phyloP scores from a whole-genome alignment of 2,329 filamentous ascomycete genomes.

The Cladophialophora immunda region DNA sequence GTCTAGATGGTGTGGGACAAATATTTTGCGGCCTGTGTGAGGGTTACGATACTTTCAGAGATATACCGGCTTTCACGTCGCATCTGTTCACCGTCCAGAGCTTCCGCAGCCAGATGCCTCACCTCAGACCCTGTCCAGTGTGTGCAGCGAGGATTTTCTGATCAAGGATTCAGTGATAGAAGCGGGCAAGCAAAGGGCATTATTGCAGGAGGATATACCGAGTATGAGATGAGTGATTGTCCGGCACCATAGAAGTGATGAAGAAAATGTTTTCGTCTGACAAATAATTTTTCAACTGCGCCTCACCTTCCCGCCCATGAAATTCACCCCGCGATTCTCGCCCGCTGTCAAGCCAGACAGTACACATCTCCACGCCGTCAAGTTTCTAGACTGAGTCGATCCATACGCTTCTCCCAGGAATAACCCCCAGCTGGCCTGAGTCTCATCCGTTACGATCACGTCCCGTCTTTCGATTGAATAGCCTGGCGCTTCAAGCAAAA shows the following conservation, averaged over 20 bases:
- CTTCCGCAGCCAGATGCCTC: too few species aligned
- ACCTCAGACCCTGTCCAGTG: too few species aligned
- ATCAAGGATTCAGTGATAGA: too few species aligned
- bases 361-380: background rate
- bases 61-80: too few species aligned
- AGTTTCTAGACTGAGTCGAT: background rate
- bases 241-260: background rate
- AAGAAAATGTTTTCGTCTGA: constrained; percentile 4
- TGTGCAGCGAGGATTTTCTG: too few species aligned
- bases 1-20: background rate
- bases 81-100: too few species aligned
- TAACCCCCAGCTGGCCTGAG: background rate
- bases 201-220: too few species aligned
- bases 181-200: too few species aligned
- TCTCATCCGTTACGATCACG: background rate
- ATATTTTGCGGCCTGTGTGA: too few species aligned
- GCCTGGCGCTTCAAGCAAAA: background rate
- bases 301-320: background rate
- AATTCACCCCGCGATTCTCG: background rate
- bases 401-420: background rate
- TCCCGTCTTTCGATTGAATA: background rate
- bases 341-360: background rate
- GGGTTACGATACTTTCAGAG: too few species aligned
- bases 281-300: background rate
- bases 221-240: too few species aligned